A percentile compares a stretch with the other conserved stretches of the same genome.
Evolutionary conservation across 805 yeast species (phyloP).

Genomic region (Metschnikowia dekortorum): DNA sequence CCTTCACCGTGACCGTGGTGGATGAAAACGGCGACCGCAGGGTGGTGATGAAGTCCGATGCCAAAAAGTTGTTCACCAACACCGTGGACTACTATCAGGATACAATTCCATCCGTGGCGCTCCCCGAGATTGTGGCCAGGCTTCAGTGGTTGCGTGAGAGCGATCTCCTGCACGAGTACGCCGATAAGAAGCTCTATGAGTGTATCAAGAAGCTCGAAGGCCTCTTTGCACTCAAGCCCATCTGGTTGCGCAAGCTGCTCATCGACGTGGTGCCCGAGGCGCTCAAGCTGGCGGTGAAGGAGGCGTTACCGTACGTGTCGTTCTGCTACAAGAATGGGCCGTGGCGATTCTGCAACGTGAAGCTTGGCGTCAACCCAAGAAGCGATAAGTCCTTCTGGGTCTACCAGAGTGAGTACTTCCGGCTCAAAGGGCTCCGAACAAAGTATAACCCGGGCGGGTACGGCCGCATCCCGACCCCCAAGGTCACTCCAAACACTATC

Average conservation of each 20-base stretch:
- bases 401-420: slow-evolving; percentile 84
- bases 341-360: slow-evolving; percentile 84
- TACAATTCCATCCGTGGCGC: slow-evolving; percentile 46
- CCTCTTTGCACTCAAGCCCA: slow-evolving; percentile 67
- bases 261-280: slow-evolving; percentile 49
- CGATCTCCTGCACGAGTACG: slow-evolving; percentile 36
- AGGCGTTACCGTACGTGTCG: slow-evolving; percentile 80
- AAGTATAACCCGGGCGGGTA: slow-evolving; percentile 7
- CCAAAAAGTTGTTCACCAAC: slow-evolving; percentile 49
- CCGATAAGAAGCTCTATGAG: slow-evolving; percentile 31
- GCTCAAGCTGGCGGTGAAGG: slow-evolving; percentile 48
- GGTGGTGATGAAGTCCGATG: slow-evolving; percentile 42
- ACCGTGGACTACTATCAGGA: slow-evolving; percentile 46
- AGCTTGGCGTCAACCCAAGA: slow-evolving; percentile 75
- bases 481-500: slow-evolving; percentile 26
- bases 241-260: slow-evolving; percentile 80
- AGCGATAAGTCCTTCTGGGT: slow-evolving; percentile 47
- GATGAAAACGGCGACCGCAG: slow-evolving; percentile 57
- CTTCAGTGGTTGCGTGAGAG: slow-evolving; percentile 26
- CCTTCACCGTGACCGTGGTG: slow-evolving; percentile 45
- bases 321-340: slow-evolving; percentile 87
- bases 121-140: slow-evolving; percentile 40
- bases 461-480: slow-evolving; percentile 2
- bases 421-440: slow-evolving; percentile 37
- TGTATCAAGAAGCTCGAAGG: slow-evolving; percentile 41